A percentile compares a stretch with the other conserved stretches of the same genome.
Conservation (phyloP, 2,329 filamentous ascomycete genomes). For the Trichoderma semiorbis region DNA sequence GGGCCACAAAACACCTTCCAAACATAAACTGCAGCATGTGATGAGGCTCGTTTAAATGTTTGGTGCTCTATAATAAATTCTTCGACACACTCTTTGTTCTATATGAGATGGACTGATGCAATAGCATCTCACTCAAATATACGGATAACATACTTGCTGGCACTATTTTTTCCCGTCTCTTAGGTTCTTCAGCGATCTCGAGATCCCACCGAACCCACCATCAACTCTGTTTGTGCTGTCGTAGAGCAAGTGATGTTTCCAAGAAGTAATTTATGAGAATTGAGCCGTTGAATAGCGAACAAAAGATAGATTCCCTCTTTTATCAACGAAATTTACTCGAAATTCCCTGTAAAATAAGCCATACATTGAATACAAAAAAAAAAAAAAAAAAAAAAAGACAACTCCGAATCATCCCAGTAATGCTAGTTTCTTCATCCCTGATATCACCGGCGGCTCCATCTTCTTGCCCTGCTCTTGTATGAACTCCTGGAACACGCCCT, state of each 20-base stretch:
- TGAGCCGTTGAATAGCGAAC: background rate
- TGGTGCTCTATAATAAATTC: background rate
- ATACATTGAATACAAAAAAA: background rate
- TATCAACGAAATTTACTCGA: background rate
- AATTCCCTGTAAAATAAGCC: background rate
- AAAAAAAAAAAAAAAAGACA: background rate
- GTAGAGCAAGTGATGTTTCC: background rate
- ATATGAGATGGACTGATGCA: background rate
- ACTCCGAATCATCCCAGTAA: constrained; percentile 42
- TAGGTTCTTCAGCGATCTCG: background rate
- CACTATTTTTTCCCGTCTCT: background rate
- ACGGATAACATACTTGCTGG: background rate
- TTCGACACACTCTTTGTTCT: background rate
- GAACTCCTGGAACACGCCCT: constrained; percentile 51
- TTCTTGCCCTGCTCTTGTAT: constrained; percentile 44
- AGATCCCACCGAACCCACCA: background rate
- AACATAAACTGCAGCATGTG: background rate
- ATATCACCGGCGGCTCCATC: constrained; percentile 48
- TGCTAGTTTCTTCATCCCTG: constrained; percentile 46
- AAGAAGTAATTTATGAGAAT: background rate
- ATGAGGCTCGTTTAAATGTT: background rate
- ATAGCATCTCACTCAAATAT: background rate
- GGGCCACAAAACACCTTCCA: background rate
- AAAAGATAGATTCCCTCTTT: background rate
- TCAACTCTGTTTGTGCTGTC: background rate